Evolutionary conservation across 352 stramenopile genomes (phyloP), one percentile per base, ranked within the genome.

Genomic region (Globisporangium carolinianum): DNA sequence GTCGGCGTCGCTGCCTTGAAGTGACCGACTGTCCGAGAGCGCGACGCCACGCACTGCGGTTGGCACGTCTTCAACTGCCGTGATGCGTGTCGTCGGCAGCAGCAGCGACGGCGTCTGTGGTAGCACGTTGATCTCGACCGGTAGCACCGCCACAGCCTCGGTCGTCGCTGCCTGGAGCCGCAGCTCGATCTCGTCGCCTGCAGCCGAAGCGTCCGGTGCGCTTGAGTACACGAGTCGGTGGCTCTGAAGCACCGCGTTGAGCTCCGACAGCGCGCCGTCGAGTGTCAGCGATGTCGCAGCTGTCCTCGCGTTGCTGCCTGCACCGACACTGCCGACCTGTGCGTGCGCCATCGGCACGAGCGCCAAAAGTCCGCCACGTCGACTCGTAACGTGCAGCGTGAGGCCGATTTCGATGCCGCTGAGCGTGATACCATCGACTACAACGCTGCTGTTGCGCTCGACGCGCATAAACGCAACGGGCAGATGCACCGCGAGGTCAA

Each of bases 21-120:
- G 35, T 7, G 32, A 39, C 15, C 35, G 24, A 32, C 24, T 43
- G 15, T 58, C 46, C 8, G 38, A 11, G 49, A 66, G 37, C 15
- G 39, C 48, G 41, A 66, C 37, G 6, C 61, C 61, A 11, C 55
- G 55, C n/a, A 66, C 49, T 10, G 41, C 45, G 37, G 62, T 47
- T 7, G 41, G 37, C 18, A 62, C 11, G 6, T 47, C 50, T 17
- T 66, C 55, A 0, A 35, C 38, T 12, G 12, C 61, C 4, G 18
- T n/a, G 50, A 66, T 6, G 4, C 32, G 46, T 7, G 49, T 41
- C 32, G 53, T 24, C 35, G 55, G 46, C 38, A 66, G 37, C 37
- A 54, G 18, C 36, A 66, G 38, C 14, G n/a, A 38, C 11, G 55
- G 61, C 1, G 55, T 49, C 35, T 51, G 50, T n/a, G 36, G 17